phyloP scores from a whole-genome alignment of 192 early-diverging fungal genomes.

The Irineochytrium annulatum region DNA sequence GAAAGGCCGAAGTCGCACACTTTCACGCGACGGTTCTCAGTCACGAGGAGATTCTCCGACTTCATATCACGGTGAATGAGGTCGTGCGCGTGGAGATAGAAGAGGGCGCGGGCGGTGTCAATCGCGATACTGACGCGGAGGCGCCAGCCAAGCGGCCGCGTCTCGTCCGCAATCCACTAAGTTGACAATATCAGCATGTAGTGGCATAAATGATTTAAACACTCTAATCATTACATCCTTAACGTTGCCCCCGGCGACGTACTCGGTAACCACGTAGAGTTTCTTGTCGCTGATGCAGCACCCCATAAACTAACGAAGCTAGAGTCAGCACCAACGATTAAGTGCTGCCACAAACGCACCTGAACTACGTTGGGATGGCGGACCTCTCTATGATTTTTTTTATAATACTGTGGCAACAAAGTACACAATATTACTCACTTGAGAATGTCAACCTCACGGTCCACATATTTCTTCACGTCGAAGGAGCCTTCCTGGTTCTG shows the following conservation, averaged over 20 bases:
- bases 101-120: constrained; percentile 40
- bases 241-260: constrained; percentile 40
- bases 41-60: constrained; percentile 39
- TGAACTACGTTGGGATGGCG: constrained; percentile 46
- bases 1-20: constrained; percentile 46
- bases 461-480: constrained; percentile 40
- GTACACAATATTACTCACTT: constrained; percentile 6
- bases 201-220: background rate
- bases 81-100: constrained; percentile 38
- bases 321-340: background rate
- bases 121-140: constrained; percentile 34
- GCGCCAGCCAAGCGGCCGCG: constrained; percentile 17
- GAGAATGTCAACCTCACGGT: constrained; percentile 40
- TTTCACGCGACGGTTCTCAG: constrained; percentile 41
- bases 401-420: background rate
- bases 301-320: constrained; percentile 37
- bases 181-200: background rate
- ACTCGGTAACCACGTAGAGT: constrained; percentile 41
- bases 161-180: constrained; percentile 30
- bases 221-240: constrained; percentile 25
- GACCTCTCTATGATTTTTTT: constrained; percentile 17
- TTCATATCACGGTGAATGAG: constrained; percentile 47
- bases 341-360: constrained; percentile 14
- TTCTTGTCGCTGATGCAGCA: constrained; percentile 28
- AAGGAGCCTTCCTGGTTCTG: constrained; percentile 27